Conservation (phyloP, 495 filamentous ascomycete species). For the Lophium mytilinum region DNA sequence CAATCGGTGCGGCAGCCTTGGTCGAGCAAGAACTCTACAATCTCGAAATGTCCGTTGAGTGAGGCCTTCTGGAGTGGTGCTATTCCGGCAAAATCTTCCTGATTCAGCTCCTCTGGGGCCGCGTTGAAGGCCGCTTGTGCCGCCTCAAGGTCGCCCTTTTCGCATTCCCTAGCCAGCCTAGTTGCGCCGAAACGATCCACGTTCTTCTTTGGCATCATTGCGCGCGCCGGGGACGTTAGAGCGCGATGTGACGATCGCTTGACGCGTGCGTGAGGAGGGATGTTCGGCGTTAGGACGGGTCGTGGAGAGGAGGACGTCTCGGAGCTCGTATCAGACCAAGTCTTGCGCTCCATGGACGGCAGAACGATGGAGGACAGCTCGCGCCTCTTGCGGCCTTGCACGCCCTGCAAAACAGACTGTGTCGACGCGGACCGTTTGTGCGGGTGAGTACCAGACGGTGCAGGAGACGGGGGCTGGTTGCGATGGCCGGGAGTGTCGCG, state of each 20-base stretch:
- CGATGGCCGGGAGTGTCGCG: constrained; percentile 8
- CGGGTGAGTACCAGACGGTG: constrained; percentile 4
- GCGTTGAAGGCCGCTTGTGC: constrained; percentile 62
- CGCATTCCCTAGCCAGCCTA: constrained; percentile 72
- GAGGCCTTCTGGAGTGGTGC: constrained; percentile 88
- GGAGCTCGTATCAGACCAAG: constrained; percentile 23
- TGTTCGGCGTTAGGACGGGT: constrained; percentile 6
- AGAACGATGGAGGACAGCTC: constrained; percentile 14
- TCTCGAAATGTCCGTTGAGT: constrained; percentile 69
- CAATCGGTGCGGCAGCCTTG: constrained; percentile 74
- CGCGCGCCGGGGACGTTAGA: constrained; percentile 22
- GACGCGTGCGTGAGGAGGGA: constrained; percentile 10
- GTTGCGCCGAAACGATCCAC: constrained; percentile 82
- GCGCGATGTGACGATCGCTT: constrained; percentile 24
- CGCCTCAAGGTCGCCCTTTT: constrained; percentile 62
- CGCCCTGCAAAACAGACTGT: constrained; percentile 13
- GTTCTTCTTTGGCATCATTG: constrained; percentile 60
- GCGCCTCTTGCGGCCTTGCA: constrained; percentile 17
- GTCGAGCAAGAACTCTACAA: constrained; percentile 73
- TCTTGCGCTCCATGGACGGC: constrained; percentile 2
- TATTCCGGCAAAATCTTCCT: constrained; percentile 87
- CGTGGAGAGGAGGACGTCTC: constrained; percentile 21
- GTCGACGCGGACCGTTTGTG: constrained; percentile 25
- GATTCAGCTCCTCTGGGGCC: constrained; percentile 76
- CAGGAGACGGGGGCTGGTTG: constrained; percentile 18